Percentiles rank a stretch among this genome's conserved stretches.
phyloP scores from a whole-genome alignment of 352 stramenopile species.

The Phytophthora gonapodyides region DNA sequence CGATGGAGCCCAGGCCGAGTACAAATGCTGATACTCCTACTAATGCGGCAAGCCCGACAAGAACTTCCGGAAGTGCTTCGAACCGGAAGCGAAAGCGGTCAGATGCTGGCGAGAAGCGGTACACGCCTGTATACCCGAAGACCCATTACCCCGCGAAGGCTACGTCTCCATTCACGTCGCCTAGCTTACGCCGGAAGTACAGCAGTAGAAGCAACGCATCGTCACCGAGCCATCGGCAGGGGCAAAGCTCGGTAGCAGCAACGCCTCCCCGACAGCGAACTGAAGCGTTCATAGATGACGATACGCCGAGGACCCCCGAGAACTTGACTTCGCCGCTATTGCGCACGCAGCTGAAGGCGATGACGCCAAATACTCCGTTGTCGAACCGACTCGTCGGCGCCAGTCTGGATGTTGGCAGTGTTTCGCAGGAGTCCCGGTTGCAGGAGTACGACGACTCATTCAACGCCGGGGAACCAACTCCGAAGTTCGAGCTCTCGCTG shows the following conservation, averaged over 20 bases:
- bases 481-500: constrained; percentile 73
- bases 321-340: constrained; percentile 80
- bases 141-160: constrained; percentile 46
- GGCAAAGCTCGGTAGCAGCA: constrained; percentile 14
- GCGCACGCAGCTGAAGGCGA: constrained; percentile 78
- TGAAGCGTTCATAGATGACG: constrained; percentile 47
- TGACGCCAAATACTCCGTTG: constrained; percentile 83
- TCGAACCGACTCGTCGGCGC: constrained; percentile 86
- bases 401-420: constrained; percentile 69
- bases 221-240: constrained; percentile 43
- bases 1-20: constrained; percentile 22
- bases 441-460: constrained; percentile 78
- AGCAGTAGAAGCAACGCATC: constrained; percentile 55
- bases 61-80: constrained; percentile 27
- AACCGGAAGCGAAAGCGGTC: constrained; percentile 60
- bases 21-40: neutral
- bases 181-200: constrained; percentile 73
- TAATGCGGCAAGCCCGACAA: constrained; percentile 12
- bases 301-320: constrained; percentile 62
- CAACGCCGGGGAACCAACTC: constrained; percentile 59
- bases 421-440: constrained; percentile 67
- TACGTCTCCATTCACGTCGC: constrained; percentile 38
- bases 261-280: constrained; percentile 35
- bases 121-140: constrained; percentile 48
- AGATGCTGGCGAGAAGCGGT: constrained; percentile 23